Evolutionary conservation across 2,329 filamentous ascomycete species (phyloP).

Genomic region (Aspergillus pseudoglaucus): DNA sequence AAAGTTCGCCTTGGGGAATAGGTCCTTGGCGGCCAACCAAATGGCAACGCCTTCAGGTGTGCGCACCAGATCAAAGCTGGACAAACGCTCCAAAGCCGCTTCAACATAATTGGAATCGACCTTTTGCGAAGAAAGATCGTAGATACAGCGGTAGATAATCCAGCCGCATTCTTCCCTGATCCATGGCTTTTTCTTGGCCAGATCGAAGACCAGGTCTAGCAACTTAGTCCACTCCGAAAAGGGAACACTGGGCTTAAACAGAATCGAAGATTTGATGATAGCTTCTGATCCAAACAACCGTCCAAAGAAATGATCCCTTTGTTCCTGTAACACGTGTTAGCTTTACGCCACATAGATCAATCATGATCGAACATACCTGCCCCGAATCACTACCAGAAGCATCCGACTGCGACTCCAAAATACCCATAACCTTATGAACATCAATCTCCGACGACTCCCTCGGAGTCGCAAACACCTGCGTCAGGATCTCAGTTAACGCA

Average conservation of each 20-base stretch:
- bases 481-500: conserved; percentile 73
- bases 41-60: conserved; percentile 85
- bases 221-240: conserved; percentile 51
- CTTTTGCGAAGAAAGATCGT: conserved; percentile 42
- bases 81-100: conserved; percentile 56
- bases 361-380: conserved; percentile 46
- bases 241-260: conserved; percentile 54
- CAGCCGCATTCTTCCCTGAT: conserved; percentile 80
- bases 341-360: conserved; percentile 30
- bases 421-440: conserved; percentile 42
- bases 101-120: conserved; percentile 48
- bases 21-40: conserved; percentile 66
- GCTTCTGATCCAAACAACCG: conserved; percentile 82
- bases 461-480: conserved; percentile 55
- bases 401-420: conserved; percentile 48
- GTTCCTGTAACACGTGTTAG: conserved; percentile 55
- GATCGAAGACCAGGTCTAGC: conserved; percentile 64
- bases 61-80: conserved; percentile 61
- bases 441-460: conserved; percentile 27
- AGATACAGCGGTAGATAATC: conserved; percentile 67
- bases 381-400: conserved; percentile 47
- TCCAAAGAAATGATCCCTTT: conserved; percentile 77
- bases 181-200: conserved; percentile 80
- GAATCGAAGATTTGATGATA: conserved; percentile 69
- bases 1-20: conserved; percentile 58